These are phyloP conservation scores for Cantharellus anzutake DNA, from an alignment of 768 basidiomycete species.

Conservation along the genomic window DNA sequence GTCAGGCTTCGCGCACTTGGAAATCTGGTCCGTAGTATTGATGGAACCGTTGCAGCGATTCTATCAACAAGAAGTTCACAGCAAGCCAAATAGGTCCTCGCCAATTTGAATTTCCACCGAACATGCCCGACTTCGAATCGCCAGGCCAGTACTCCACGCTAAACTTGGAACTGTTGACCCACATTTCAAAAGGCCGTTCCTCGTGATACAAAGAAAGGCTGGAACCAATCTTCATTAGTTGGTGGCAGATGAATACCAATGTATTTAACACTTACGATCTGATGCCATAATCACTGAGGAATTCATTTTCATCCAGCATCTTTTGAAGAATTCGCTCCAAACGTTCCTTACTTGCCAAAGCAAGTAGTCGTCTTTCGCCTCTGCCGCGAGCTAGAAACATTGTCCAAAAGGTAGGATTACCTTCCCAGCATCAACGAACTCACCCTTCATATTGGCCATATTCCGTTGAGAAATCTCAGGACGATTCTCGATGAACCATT, in stretches of 20 bases:
- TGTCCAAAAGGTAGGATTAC: neutral
- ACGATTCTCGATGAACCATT: conserved; percentile 96
- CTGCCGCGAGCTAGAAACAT: conserved; percentile 33
- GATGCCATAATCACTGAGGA: conserved; percentile 87
- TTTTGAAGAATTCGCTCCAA: conserved; percentile 76
- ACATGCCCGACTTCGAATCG: conserved; percentile 94
- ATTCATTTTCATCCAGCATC: conserved; percentile 96
- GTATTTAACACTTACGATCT: conserved; percentile 50
- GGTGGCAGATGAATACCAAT: neutral
- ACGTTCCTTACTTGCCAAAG: conserved; percentile 81
- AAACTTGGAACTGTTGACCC: conserved; percentile 80
- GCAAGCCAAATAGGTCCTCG: conserved; percentile 73
- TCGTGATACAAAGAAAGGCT: conserved; percentile 83
- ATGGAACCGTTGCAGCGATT: conserved; percentile 91
- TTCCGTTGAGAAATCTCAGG: conserved; percentile 73
- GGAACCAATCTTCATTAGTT: neutral
- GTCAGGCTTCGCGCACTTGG: conserved; percentile 22
- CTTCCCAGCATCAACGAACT: conserved; percentile 1
- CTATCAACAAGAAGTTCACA: conserved; percentile 88
- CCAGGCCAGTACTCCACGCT: conserved; percentile 97
- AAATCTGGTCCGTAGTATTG: conserved; percentile 91
- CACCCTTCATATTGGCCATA: conserved; percentile 91
- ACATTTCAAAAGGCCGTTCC: conserved; percentile 85
- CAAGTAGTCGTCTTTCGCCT: conserved; percentile 74
- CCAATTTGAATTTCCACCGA: conserved; percentile 58